Evolutionary conservation across 352 stramenopile species (phyloP).

Genomic region (Plasmopara muralis): DNA sequence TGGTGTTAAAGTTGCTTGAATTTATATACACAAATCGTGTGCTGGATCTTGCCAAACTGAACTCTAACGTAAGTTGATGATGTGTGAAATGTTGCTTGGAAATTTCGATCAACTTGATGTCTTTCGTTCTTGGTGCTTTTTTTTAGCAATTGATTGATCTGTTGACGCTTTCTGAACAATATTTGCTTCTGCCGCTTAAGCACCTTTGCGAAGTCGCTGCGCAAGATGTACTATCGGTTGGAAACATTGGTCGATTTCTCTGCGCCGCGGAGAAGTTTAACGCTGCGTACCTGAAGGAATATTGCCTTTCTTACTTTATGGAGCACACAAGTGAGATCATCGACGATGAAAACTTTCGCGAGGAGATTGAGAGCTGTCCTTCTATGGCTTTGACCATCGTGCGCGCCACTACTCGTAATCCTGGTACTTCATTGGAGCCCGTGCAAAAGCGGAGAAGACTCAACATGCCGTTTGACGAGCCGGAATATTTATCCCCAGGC

Average conservation of each 20-base stretch:
- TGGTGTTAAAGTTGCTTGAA: slow-evolving; percentile 89
- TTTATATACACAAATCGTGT: slow-evolving; percentile 91
- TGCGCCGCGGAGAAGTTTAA: slow-evolving; percentile 81
- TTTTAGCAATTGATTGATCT: slow-evolving; percentile 80
- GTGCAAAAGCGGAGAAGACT: slow-evolving; percentile 63
- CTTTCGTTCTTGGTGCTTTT: not conserved
- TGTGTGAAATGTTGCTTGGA: no score
- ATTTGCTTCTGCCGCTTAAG: slow-evolving; percentile 67
- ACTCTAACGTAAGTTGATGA: slow-evolving; percentile 45
- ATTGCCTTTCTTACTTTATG: slow-evolving; percentile 74
- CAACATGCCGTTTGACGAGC: slow-evolving; percentile 78
- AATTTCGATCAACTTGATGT: no score
- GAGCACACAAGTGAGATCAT: slow-evolving; percentile 72
- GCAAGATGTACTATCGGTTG: slow-evolving; percentile 59
- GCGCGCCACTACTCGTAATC: slow-evolving; percentile 42
- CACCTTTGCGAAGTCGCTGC: slow-evolving; percentile 73
- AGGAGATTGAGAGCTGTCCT: slow-evolving; percentile 74
- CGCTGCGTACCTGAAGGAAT: slow-evolving; percentile 76
- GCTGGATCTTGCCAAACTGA: slow-evolving; percentile 67
- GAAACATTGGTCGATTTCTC: slow-evolving; percentile 71
- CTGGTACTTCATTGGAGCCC: slow-evolving; percentile 29
- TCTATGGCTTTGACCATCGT: slow-evolving; percentile 73
- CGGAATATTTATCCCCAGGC: slow-evolving; percentile 41
- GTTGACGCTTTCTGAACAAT: slow-evolving; percentile 75
- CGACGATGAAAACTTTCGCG: slow-evolving; percentile 74